Percentiles rank a stretch among this genome's conserved stretches.
Conservation (phyloP, 2,329 filamentous ascomycete species). For the Clarireedia monteithiana region DNA sequence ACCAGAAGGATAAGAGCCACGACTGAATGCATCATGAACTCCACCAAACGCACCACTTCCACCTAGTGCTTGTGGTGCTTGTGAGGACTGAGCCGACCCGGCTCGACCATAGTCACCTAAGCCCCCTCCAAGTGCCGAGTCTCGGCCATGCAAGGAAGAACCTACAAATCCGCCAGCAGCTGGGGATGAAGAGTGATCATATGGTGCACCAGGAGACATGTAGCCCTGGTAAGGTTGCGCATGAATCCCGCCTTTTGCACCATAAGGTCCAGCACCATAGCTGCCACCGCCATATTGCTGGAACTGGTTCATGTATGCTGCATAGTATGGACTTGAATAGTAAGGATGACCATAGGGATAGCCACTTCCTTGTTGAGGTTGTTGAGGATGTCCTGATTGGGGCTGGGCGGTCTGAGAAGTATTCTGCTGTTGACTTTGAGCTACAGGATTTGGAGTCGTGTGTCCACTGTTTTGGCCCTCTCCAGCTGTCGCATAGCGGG, state of each 20-base stretch:
- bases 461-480: conserved; percentile 82
- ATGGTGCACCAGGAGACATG: conserved; percentile 29
- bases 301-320: conserved; percentile 49
- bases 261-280: conserved; percentile 29
- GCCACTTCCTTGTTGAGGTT: conserved; percentile 35
- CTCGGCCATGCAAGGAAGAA: conserved; percentile 30
- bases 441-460: conserved; percentile 78
- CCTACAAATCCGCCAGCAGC: conserved; percentile 26
- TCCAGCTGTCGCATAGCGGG: conserved; percentile 50
- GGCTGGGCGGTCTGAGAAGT: conserved; percentile 36
- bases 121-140: conserved; percentile 27
- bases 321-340: conserved; percentile 55
- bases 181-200: conserved; percentile 30
- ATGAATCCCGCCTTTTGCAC: conserved; percentile 29
- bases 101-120: conserved; percentile 30
- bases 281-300: conserved; percentile 35
- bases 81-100: conserved; percentile 28
- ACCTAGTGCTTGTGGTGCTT: conserved; percentile 27
- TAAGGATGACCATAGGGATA: conserved; percentile 52
- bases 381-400: conserved; percentile 41
- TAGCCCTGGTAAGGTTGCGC: conserved; percentile 29
- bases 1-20: conserved; percentile 29
- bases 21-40: conserved; percentile 29
- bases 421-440: conserved; percentile 43
- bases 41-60: conserved; percentile 27